phyloP scores from a whole-genome alignment of 257 asterid genomes.

The Nicotiana otophora region DNA sequence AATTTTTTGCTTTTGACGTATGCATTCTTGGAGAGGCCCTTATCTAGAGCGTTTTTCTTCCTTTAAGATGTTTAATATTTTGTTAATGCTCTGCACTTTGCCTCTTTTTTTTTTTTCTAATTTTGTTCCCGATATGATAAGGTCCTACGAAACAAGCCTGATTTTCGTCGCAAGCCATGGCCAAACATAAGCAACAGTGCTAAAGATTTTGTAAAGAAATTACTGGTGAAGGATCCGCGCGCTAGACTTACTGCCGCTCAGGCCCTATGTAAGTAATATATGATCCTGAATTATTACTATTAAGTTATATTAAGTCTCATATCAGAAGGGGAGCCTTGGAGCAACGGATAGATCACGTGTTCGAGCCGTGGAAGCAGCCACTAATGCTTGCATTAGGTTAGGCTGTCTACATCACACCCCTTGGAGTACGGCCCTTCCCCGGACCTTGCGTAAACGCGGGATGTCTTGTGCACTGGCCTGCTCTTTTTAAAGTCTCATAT shows the following conservation, averaged over 20 bases:
- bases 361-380: too few relatives aligned
- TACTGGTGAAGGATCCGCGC: slow-evolving; percentile 85
- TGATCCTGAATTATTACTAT: neutral
- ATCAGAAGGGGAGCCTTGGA: neutral
- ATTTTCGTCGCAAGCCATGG: slow-evolving; percentile 98
- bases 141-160: slow-evolving; percentile 96
- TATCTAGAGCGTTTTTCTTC: neutral
- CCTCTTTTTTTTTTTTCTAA: neutral
- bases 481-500: too few relatives aligned
- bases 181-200: slow-evolving; percentile 81
- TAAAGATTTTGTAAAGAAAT: slow-evolving; percentile 91
- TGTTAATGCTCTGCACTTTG: neutral
- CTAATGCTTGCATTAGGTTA: too few relatives aligned
- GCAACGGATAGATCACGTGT: too few relatives aligned
- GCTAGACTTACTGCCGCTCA: slow-evolving; percentile 99
- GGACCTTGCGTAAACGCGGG: too few relatives aligned
- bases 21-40: neutral
- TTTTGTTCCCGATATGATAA: slow-evolving; percentile 3
- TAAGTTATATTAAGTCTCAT: neutral
- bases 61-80: neutral
- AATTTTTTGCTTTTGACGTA: neutral
- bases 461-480: too few relatives aligned
- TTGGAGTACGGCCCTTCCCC: too few relatives aligned
- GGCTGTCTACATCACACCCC: too few relatives aligned
- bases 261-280: slow-evolving; percentile 69